phyloP scores from a whole-genome alignment of 2,329 filamentous ascomycete genomes.

The Fusarium euwallaceae region DNA sequence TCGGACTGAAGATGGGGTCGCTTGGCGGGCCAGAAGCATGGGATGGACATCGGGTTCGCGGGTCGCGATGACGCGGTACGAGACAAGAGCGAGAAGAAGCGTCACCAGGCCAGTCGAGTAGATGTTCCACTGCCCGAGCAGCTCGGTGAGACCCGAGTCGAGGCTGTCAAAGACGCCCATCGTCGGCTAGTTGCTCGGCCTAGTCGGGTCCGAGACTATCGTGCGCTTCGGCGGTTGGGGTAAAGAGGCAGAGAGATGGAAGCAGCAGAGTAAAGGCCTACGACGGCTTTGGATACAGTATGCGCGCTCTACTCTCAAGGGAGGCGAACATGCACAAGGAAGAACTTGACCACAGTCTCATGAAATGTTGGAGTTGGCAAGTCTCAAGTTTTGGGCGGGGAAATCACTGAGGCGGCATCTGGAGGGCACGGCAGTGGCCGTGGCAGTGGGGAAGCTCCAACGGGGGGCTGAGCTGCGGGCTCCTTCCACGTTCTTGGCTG shows the following conservation, averaged over 20 bases:
- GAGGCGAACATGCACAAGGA: neutral
- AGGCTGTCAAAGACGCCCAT: slow-evolving; percentile 70
- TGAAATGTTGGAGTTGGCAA: slow-evolving; percentile 4
- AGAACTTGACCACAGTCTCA: neutral
- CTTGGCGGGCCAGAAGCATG: slow-evolving; percentile 88
- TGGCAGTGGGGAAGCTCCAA: slow-evolving; percentile 22
- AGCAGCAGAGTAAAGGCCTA: neutral
- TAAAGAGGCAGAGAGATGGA: neutral
- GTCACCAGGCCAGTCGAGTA: slow-evolving; percentile 80
- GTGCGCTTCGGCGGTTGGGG: slow-evolving; percentile 15
- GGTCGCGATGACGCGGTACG: slow-evolving; percentile 77
- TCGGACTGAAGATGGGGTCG: slow-evolving; percentile 81
- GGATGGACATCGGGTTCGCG: slow-evolving; percentile 93
- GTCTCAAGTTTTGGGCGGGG: slow-evolving; percentile 37
- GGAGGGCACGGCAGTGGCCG: slow-evolving; percentile 28
- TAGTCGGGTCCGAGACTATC: slow-evolving; percentile 8
- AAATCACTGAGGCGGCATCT: slow-evolving; percentile 34
- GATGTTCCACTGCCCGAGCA: slow-evolving; percentile 85
- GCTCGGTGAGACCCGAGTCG: slow-evolving; percentile 76
- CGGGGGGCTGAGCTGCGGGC: slow-evolving; percentile 15
- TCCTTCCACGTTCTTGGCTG: slow-evolving; percentile 17
- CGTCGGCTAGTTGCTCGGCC: slow-evolving; percentile 19
- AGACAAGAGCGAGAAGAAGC: slow-evolving; percentile 74
- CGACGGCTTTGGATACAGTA: neutral
- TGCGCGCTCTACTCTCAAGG: neutral